Conservation (phyloP, 140 eudicot genomes). For the Bidens hawaiensis region DNA sequence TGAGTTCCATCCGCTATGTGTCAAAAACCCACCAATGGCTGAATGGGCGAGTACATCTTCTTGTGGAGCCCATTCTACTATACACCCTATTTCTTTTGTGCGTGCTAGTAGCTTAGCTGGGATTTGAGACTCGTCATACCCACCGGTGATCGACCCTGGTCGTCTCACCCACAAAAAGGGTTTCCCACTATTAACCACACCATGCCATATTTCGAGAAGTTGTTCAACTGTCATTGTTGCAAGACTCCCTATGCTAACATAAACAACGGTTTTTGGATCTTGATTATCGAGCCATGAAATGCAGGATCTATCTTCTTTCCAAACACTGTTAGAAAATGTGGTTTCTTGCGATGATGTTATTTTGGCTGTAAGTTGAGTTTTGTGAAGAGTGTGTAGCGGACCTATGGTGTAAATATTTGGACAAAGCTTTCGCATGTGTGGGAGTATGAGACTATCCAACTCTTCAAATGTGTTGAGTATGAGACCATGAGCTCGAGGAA, state of each 20-base stretch:
- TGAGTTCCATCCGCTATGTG: slow-evolving; percentile 40
- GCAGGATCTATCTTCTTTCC: slow-evolving; percentile 44
- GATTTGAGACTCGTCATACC: neutral
- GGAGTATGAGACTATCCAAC: slow-evolving; percentile 38
- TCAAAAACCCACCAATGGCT: slow-evolving; percentile 34
- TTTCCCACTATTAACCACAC: slow-evolving; percentile 38
- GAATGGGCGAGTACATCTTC: slow-evolving; percentile 28
- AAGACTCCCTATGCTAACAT: slow-evolving; percentile 53
- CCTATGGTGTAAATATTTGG: slow-evolving; percentile 76
- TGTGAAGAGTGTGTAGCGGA: slow-evolving; percentile 50
- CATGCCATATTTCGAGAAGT: slow-evolving; percentile 46
- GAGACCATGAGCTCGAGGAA: slow-evolving; percentile 44
- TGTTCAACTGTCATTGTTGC: slow-evolving; percentile 32
- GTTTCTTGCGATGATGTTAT: neutral
- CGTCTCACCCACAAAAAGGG: slow-evolving; percentile 41
- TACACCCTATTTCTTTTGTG: slow-evolving; percentile 24
- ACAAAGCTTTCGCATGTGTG: slow-evolving; percentile 37
- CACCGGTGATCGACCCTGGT: neutral
- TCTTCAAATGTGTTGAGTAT: slow-evolving; percentile 71
- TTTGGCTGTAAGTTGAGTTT: slow-evolving; percentile 16
- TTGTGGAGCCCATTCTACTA: slow-evolving; percentile 38
- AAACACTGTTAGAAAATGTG: slow-evolving; percentile 34
- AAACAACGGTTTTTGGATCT: slow-evolving; percentile 38
- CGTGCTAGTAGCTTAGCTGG: slow-evolving; percentile 13
- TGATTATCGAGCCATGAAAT: slow-evolving; percentile 48